phyloP scores from a whole-genome alignment of 176 grass and related monocot genomes.

The Coix lacrymajobi region DNA sequence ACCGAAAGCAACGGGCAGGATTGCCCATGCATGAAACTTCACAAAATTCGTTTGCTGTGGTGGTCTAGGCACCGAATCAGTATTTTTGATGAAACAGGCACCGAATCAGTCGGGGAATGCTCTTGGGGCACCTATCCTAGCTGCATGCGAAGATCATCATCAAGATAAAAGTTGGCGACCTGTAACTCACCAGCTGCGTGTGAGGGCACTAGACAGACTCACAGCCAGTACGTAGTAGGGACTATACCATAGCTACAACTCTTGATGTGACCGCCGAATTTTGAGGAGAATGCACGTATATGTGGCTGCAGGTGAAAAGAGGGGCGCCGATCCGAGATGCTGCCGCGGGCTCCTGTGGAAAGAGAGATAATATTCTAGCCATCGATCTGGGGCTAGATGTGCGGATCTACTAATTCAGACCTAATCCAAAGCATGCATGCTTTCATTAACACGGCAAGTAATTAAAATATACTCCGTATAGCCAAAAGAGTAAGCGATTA shows the following conservation, averaged over 20 bases:
- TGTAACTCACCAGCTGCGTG: slow-evolving; percentile 30
- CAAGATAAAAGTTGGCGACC: slow-evolving; percentile 26
- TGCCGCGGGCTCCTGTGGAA: background rate
- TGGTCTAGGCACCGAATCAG: slow-evolving; percentile 34
- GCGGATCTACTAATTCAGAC: slow-evolving; percentile 41
- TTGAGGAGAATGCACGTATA: background rate
- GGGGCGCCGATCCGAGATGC: background rate
- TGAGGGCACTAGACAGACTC: background rate
- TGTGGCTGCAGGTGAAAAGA: slow-evolving; percentile 16
- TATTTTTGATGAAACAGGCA: no score
- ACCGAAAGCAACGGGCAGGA: slow-evolving; percentile 31
- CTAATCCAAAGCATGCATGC: background rate
- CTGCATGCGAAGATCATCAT: background rate
- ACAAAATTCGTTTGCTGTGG: slow-evolving; percentile 33
- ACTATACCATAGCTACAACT: background rate
- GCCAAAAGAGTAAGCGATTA: background rate
- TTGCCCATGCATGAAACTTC: slow-evolving; percentile 14
- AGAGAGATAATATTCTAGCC: slow-evolving; percentile 24
- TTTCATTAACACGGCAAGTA: background rate
- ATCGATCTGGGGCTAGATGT: background rate
- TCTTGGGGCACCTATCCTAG: slow-evolving; percentile 23
- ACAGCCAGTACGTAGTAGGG: no score
- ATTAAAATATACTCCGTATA: no score
- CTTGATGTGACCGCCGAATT: slow-evolving; percentile 45
- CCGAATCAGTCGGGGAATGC: slow-evolving; percentile 37